These are phyloP conservation scores for Stephania japonica DNA, from an alignment of 164 flowering plant genomes.

Conservation along the genomic window DNA sequence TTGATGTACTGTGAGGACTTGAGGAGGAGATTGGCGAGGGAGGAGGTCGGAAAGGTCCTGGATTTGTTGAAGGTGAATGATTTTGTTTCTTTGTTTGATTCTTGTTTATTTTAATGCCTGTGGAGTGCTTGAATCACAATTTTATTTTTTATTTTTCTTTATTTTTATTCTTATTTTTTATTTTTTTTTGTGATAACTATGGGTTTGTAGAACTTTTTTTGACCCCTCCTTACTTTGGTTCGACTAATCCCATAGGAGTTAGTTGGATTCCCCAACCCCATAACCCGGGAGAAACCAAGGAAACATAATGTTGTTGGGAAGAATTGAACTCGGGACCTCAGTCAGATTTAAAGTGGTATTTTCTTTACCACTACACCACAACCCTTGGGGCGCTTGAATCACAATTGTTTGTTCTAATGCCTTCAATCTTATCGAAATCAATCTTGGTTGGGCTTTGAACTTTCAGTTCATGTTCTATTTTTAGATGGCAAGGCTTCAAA, in stretches of 20 bases:
- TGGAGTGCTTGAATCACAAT: neutral
- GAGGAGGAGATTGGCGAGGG: conserved; percentile 60
- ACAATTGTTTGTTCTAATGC: too few relatives aligned
- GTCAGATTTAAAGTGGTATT: too few relatives aligned
- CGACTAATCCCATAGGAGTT: too few relatives aligned
- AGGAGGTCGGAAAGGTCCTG: conserved; percentile 55
- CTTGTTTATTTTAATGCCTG: neutral
- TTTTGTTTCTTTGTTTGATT: neutral
- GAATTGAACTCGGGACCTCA: too few relatives aligned
- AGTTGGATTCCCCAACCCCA: neutral
- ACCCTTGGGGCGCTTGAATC: neutral
- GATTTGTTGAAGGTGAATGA: conserved; percentile 64
- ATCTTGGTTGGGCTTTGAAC: neutral
- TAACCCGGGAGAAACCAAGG: too few relatives aligned
- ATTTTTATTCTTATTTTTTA: too few relatives aligned
- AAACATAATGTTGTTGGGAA: too few relatives aligned
- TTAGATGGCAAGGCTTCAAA: neutral
- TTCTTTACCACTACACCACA: too few relatives aligned
- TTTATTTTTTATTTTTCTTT: too few relatives aligned
- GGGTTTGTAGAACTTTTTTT: too few relatives aligned
- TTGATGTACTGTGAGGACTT: conserved; percentile 79
- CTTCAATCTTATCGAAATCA: neutral
- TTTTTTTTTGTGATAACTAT: neutral
- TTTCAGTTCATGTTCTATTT: neutral
- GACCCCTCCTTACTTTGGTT: too few relatives aligned